Evolutionary conservation across 495 filamentous ascomycete genomes (phyloP).

Genomic region (Amorphotheca resinae): DNA sequence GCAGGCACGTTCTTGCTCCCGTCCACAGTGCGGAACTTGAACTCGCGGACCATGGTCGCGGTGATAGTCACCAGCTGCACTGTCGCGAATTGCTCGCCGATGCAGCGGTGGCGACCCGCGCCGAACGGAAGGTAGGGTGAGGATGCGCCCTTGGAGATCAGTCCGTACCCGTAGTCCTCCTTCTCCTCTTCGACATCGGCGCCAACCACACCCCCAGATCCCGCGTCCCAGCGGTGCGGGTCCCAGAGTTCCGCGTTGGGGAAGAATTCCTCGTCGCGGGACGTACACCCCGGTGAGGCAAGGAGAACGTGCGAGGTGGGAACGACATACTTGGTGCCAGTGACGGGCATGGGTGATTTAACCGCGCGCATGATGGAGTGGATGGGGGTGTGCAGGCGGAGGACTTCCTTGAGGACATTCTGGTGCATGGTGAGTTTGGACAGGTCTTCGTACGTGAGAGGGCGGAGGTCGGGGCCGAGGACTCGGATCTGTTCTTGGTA

Average conservation of each 20-base stretch:
- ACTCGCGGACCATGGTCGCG: slow-evolving; percentile 61
- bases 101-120: slow-evolving; percentile 85
- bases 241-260: slow-evolving; percentile 72
- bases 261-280: slow-evolving; percentile 60
- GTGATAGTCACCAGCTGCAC: slow-evolving; percentile 79
- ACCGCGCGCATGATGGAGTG: slow-evolving; percentile 80
- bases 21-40: slow-evolving; percentile 61
- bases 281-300: slow-evolving; percentile 67
- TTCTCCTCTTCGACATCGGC: slow-evolving; percentile 54
- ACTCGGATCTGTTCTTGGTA: slow-evolving; percentile 58
- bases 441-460: slow-evolving; percentile 54
- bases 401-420: slow-evolving; percentile 65
- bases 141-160: slow-evolving; percentile 72
- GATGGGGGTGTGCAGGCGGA: slow-evolving; percentile 70
- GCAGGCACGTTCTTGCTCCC: slow-evolving; percentile 55
- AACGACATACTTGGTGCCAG: slow-evolving; percentile 67
- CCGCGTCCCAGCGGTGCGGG: slow-evolving; percentile 73
- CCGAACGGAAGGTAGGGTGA: slow-evolving; percentile 93
- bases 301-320: slow-evolving; percentile 66
- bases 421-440: slow-evolving; percentile 56
- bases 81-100: slow-evolving; percentile 95
- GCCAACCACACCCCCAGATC: slow-evolving; percentile 33
- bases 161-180: slow-evolving; percentile 88
- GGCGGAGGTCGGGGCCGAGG: slow-evolving; percentile 49
- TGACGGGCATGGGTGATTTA: slow-evolving; percentile 64